phyloP scores from a whole-genome alignment of 2,329 filamentous ascomycete species.

The Calonectria honghensis region DNA sequence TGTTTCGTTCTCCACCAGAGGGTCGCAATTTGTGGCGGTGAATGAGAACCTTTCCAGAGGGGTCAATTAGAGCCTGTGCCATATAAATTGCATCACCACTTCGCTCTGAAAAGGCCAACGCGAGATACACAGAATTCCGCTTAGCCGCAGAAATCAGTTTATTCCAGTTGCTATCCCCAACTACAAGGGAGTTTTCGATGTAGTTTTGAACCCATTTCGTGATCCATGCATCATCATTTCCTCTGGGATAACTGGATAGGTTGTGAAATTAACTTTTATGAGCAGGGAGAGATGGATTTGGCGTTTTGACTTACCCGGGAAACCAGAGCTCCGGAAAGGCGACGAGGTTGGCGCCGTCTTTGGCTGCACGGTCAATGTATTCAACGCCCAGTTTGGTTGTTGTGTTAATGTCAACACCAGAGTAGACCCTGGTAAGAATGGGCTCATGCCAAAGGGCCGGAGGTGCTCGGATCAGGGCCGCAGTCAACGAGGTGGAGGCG shows the following conservation, averaged over 20 bases:
- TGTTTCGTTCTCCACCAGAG: slow-evolving; percentile 28
- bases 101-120: slow-evolving; percentile 23
- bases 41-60: slow-evolving; percentile 18
- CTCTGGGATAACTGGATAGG: slow-evolving; percentile 3
- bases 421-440: slow-evolving; percentile 23
- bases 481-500: slow-evolving; percentile 34
- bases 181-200: slow-evolving; percentile 22
- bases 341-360: slow-evolving; percentile 21
- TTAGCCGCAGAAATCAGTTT: slow-evolving; percentile 1
- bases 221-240: slow-evolving; percentile 30
- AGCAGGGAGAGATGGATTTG: neutral
- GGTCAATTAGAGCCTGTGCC: slow-evolving; percentile 29
- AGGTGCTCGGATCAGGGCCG: slow-evolving; percentile 26
- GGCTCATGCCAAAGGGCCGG: slow-evolving; percentile 31
- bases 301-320: slow-evolving; percentile 12
- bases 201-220: slow-evolving; percentile 26
- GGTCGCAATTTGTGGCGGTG: slow-evolving; percentile 31
- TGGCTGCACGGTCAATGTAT: slow-evolving; percentile 25
- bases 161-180: slow-evolving; percentile 29
- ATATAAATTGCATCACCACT: slow-evolving; percentile 22
- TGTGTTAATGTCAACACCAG: slow-evolving; percentile 23
- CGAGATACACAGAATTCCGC: slow-evolving; percentile 22
- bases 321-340: slow-evolving; percentile 31
- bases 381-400: slow-evolving; percentile 23
- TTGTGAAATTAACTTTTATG: neutral